These are phyloP conservation scores for Mycosarcoma mackinlayi DNA, from an alignment of 1,284 basidiomycete genomes.

Conservation along the genomic window DNA sequence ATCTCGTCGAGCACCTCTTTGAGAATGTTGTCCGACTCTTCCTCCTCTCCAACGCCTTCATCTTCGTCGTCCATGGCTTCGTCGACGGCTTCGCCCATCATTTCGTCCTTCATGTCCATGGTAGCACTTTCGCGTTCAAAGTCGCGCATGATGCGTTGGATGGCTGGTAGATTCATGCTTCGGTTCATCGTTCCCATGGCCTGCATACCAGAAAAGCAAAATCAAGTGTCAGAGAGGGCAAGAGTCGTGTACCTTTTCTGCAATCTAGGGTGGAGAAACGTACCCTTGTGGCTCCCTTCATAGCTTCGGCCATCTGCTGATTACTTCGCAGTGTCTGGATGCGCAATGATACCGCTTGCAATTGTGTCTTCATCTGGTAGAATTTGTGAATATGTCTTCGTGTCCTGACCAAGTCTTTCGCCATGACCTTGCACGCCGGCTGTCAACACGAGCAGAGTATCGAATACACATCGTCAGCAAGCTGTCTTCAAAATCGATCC, in stretches of 20 bases:
- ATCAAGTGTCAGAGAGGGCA: no score
- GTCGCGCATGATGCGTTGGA: conserved; percentile 95
- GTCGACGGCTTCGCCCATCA: conserved; percentile 99
- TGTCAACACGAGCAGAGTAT: conserved; percentile 7
- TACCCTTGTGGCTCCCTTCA: conserved; percentile 93
- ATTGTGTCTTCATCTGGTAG: conserved; percentile 97
- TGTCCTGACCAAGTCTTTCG: conserved; percentile 96
- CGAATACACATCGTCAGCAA: not conserved
- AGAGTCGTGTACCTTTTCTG: not conserved
- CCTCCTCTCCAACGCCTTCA: conserved; percentile 78
- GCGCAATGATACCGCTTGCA: conserved; percentile 93
- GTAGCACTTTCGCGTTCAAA: conserved; percentile 96
- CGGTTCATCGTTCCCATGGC: conserved; percentile 99
- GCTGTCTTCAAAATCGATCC: not conserved
- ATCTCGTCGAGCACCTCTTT: conserved; percentile 98
- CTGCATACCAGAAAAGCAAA: conserved; percentile 68
- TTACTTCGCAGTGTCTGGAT: conserved; percentile 97
- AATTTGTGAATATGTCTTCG: conserved; percentile 96
- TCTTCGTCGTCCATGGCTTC: conserved; percentile 97
- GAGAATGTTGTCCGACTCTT: conserved; percentile 94
- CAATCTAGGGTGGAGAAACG: conserved; percentile 57
- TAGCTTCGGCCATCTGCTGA: conserved; percentile 98
- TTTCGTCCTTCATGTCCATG: conserved; percentile 99
- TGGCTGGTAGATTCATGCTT: conserved; percentile 90
- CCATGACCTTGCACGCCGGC: conserved; percentile 90